Conservation (phyloP, 208 protist genomes). For the Leishmania arabica region DNA sequence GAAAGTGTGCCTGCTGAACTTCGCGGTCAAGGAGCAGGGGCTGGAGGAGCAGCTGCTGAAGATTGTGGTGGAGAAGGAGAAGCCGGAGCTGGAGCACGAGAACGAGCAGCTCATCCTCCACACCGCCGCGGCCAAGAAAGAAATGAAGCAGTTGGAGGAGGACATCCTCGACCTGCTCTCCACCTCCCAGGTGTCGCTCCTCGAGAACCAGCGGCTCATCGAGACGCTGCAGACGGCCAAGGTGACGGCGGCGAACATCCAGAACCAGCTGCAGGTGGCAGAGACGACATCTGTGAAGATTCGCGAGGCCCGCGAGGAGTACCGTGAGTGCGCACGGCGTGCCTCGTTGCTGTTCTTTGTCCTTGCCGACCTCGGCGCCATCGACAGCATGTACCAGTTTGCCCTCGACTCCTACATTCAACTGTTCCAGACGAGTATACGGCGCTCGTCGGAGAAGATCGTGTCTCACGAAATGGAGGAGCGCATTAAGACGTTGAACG, state of each 20-base stretch:
- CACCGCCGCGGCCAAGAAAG: conserved; percentile 93
- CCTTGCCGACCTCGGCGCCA: conserved; percentile 94
- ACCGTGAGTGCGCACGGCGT: conserved; percentile 94
- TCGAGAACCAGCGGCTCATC: conserved; percentile 98
- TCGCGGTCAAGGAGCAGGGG: conserved; percentile 97
- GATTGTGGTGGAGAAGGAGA: conserved; percentile 97
- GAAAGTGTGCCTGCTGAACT: conserved; percentile 98
- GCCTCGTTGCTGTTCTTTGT: conserved; percentile 99
- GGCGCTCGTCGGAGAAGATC: conserved; percentile 93
- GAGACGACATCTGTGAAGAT: conserved; percentile 97
- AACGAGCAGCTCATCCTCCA: conserved; percentile 97
- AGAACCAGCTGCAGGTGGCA: conserved; percentile 90
- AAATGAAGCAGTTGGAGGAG: conserved; percentile 97
- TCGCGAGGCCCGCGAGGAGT: conserved; percentile 95
- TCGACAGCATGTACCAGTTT: conserved; percentile 99
- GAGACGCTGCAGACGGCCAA: conserved; percentile 98
- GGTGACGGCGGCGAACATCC: conserved; percentile 95
- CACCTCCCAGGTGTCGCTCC: conserved; percentile 92
- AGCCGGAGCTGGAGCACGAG: conserved; percentile 97
- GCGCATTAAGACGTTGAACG: conserved; percentile 95
- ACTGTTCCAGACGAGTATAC: conserved; percentile 96
- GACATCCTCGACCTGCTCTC: conserved; percentile 96
- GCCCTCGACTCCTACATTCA: conserved; percentile 98
- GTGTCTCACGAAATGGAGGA: conserved; percentile 84
- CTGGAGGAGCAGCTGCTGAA: conserved; percentile 99